A percentile compares a stretch with the other conserved stretches of the same genome.
phyloP scores from a whole-genome alignment of 352 stramenopile genomes.

The Pythium brachiatum region DNA sequence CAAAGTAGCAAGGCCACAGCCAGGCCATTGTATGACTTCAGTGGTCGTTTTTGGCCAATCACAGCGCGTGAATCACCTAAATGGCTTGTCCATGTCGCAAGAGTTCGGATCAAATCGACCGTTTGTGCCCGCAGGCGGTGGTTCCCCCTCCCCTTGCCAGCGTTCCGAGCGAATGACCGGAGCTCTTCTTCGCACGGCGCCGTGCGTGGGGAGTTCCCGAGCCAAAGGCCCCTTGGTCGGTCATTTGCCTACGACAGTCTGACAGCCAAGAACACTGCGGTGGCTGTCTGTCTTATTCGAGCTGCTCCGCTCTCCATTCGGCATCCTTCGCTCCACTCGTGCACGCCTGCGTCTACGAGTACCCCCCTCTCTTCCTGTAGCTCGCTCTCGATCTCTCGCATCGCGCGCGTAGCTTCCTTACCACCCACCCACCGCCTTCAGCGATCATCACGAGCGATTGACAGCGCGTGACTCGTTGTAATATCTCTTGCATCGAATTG shows the following conservation, averaged over 20 bases:
- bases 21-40: conserved; percentile 11
- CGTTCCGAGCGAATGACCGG: conserved; percentile 1
- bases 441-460: background rate
- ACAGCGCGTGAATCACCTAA: background rate
- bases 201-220: background rate
- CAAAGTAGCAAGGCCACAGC: background rate
- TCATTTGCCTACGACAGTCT: conserved; percentile 1
- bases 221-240: background rate
- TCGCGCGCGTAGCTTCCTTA: background rate
- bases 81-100: conserved; percentile 12
- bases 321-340: conserved; percentile 3
- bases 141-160: background rate
- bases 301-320: background rate
- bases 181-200: background rate
- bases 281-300: background rate
- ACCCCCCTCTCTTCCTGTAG: background rate
- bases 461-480: background rate
- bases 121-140: conserved; percentile 1
- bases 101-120: conserved; percentile 21
- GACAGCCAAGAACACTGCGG: background rate
- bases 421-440: too few relatives aligned
- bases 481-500: too few relatives aligned
- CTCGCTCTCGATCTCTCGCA: background rate
- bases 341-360: background rate
- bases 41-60: conserved; percentile 9